Evolutionary conservation across 495 filamentous ascomycete species (phyloP), one percentile per base, ranked within the genome.

Genomic region (Trichoderma parareesei): DNA sequence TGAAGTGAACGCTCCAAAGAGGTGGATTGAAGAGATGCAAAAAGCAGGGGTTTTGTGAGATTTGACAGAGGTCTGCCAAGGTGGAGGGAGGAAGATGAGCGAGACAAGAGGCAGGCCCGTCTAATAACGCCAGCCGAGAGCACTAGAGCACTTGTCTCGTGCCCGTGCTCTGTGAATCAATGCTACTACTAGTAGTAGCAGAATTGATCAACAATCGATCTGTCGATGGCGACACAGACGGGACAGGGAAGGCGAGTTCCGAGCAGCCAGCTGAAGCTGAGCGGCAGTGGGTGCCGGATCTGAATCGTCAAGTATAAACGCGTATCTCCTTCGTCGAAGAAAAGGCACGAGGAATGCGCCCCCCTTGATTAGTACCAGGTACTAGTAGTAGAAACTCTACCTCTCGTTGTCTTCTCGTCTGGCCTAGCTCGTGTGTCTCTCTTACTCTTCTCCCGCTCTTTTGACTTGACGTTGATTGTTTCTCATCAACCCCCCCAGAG

Each of bases 121-220:
- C 40, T 41, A 41, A 41, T 41, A 41, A 49, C 46, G n/a, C 46
- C 46, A 49, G 18, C n/a, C 16, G 18, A 27, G 18, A 27, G 46
- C 20, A 49, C 46, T 18, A 49, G 20, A 49, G 46, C 20, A 20
- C 46, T 20, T 18, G 9, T 48, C 14, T 48, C 6, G 40, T 11
- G 11, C 40, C 11, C 40, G 6, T 41, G 40, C 6, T 27, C 27
- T 27, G 27, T 27, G 27, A 27, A 44, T 44, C 7, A 11, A 46
- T 0, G 18, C 8, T 49, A n/a, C n/a, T n/a, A n/a, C n/a, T n/a
- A n/a, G n/a, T n/a, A 49, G 46, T 18, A 27, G 27, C 40, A 41
- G 13, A 27, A 57, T 57, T 57, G 53, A 57, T 57, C 53, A 57
- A 57, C 53, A 57, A 57, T 57, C 53, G 33, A 57, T 57, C 53